Base-by-base conservation (phyloP, 2,329 filamentous ascomycete species). In the Lecanosticta acicola region DNA sequence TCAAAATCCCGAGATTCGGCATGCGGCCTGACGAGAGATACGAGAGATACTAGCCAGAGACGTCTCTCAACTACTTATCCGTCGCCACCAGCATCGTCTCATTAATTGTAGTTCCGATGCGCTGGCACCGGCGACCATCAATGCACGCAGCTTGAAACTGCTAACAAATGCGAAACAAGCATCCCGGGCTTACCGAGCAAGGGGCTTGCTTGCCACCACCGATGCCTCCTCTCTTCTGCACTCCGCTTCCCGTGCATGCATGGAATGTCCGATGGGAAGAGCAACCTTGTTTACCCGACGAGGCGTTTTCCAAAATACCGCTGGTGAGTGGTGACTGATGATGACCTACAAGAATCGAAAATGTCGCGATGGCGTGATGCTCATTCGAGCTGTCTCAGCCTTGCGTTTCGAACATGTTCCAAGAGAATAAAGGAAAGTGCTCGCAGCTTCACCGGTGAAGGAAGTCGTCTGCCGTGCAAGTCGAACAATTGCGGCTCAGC, bases 61-160 rank as follows among this genome's bases (percentile, higher is more conserved):
- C 34, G n/a, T 37, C 34, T 16, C 34, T 37, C 18, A 32, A n/a
- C n/a, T n/a, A n/a, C n/a, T n/a, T n/a, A n/a, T n/a, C n/a, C n/a
- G n/a, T n/a, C n/a, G n/a, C n/a, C n/a, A n/a, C n/a, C n/a, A n/a
- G n/a, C n/a, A n/a, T n/a, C n/a, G n/a, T n/a, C n/a, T n/a, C n/a
- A n/a, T n/a, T 17, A 24, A n/a, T 21, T 18, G n/a, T 19, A 24
- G 32, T 13, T 34, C 39, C 39, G 39, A 34, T 41, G 39, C 39
- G 39, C 18, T 41, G 39, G 39, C 39, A 26, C 39, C 7, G 7
- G 7, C 24, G 24, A 29, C 5, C 24, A 29, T 29, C 24, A n/a
- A 29, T 41, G 39, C 39, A 21, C 21, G 20, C 32, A 21, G 39
- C 39, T 21, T 32, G 39, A 41, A 41, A 41, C 39, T 33, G 29